Evolutionary conservation across 73 alveolate species (phyloP), one percentile per base, ranked within the genome.

Genomic region (Paraurostyla sp.): DNA sequence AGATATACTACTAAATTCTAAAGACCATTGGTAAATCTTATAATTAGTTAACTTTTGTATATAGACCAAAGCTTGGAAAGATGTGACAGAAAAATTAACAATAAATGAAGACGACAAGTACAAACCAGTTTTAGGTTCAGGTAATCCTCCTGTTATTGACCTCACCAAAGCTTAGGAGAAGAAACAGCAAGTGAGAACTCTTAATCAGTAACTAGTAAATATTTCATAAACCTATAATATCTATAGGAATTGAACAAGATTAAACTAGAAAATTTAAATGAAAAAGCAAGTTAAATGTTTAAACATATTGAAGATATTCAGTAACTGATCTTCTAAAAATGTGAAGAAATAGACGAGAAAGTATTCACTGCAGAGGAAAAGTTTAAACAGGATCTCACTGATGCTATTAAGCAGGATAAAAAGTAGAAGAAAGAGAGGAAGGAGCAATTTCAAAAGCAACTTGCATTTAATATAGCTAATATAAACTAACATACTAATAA

Each of bases 1-100:
- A 73, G 93, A 40, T 87, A 87, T 54, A 87, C 45, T 9, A 30
- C 78, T 29, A 60, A 60, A 29, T 60, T 60, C 32, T 60, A 60
- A 29, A 60, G 78, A 29, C 78, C 78, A 60, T 23, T 60, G 15
- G n/a, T n/a, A n/a, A n/a, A n/a, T n/a, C n/a, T n/a, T n/a, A n/a
- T n/a, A n/a, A n/a, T n/a, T n/a, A n/a, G n/a, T n/a, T n/a, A n/a
- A n/a, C n/a, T n/a, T n/a, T n/a, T n/a, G n/a, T n/a, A n/a, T n/a
- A n/a, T n/a, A n/a, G n/a, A 30, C 45, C 50, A 60, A 60, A 33
- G 78, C 50, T 60, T 60, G 78, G 78, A 60, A 60, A 29, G 78
- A 60, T 27, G 3, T 60, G 15, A 60, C 78, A 9, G 78, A 60
- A 4, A 60, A 60, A 27, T 9, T 60, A 9, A 9, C n/a, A 6